These are phyloP conservation scores for Steccherinum ochraceum DNA, from an alignment of 768 basidiomycete genomes.

Conservation along the genomic window DNA sequence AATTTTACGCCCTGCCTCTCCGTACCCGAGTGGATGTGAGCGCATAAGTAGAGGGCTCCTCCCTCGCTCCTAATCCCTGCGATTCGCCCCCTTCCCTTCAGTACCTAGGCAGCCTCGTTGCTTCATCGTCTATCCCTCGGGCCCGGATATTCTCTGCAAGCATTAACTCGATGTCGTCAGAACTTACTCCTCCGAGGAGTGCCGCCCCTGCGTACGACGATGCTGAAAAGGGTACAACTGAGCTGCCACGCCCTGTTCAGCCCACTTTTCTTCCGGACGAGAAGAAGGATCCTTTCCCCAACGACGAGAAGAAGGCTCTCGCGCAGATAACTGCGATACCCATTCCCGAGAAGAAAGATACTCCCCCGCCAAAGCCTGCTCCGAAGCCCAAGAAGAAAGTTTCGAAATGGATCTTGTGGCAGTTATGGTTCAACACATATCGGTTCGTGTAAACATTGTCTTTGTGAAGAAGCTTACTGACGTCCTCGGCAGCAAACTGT, in stretches of 20 bases:
- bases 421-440: conserved; percentile 78
- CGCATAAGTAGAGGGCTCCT: neutral
- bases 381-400: conserved; percentile 48
- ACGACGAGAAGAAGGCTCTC: conserved; percentile 33
- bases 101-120: neutral
- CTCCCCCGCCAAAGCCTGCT: conserved; percentile 27
- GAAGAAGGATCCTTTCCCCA: conserved; percentile 30
- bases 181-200: conserved; percentile 17
- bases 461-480: neutral
- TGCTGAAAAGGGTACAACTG: conserved; percentile 53
- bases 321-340: conserved; percentile 19
- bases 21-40: neutral
- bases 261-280: conserved; percentile 26
- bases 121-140: neutral
- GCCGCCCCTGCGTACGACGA: conserved; percentile 40
- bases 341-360: conserved; percentile 32
- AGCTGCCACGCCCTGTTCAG: conserved; percentile 28
- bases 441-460: conserved; percentile 33
- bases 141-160: neutral
- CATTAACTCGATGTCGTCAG: conserved; percentile 15
- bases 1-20: neutral
- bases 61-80: too few relatives aligned
- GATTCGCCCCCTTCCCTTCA: neutral
- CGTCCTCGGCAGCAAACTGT: conserved; percentile 54
- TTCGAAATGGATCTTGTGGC: conserved; percentile 54